Conservation (phyloP, 805 yeast genomes). For the Hanseniaspora guilliermondii region DNA sequence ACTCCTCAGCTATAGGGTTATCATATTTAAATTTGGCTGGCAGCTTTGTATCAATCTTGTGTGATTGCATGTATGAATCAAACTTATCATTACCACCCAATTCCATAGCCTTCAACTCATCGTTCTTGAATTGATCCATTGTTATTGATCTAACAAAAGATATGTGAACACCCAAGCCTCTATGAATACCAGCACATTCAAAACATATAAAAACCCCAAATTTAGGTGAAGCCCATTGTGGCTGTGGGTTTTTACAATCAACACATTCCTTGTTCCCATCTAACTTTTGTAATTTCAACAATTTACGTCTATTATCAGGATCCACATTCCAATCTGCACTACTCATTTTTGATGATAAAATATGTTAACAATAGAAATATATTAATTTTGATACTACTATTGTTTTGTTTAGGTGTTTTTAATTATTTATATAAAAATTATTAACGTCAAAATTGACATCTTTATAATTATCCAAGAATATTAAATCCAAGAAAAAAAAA, state of each 20-base stretch:
- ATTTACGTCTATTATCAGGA: constrained; percentile 79
- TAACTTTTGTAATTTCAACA: constrained; percentile 61
- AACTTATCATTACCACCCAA: constrained; percentile 82
- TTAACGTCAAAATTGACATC: too few species aligned
- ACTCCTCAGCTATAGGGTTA: constrained; percentile 88
- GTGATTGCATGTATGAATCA: constrained; percentile 48
- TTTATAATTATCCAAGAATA: too few species aligned
- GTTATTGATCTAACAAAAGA: constrained; percentile 94
- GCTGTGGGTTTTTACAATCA: constrained; percentile 91
- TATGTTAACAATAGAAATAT: too few species aligned
- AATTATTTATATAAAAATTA: too few species aligned
- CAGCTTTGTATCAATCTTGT: constrained; percentile 55
- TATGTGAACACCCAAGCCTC: constrained; percentile 92
- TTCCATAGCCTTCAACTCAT: constrained; percentile 83
- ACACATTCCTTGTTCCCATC: constrained; percentile 81
- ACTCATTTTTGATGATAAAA: not conserved
- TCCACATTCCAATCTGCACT: constrained; percentile 76
- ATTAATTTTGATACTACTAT: too few species aligned
- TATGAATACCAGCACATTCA: constrained; percentile 94
- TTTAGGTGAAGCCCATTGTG: constrained; percentile 99
- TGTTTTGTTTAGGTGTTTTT: too few species aligned
- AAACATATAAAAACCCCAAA: constrained; percentile 94
- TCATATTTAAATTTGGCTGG: constrained; percentile 70
- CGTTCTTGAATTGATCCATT: constrained; percentile 96
- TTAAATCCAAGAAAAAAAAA: too few species aligned